Conservation (phyloP, 2,329 filamentous ascomycete genomes). For the Cytospora schulzeri region DNA sequence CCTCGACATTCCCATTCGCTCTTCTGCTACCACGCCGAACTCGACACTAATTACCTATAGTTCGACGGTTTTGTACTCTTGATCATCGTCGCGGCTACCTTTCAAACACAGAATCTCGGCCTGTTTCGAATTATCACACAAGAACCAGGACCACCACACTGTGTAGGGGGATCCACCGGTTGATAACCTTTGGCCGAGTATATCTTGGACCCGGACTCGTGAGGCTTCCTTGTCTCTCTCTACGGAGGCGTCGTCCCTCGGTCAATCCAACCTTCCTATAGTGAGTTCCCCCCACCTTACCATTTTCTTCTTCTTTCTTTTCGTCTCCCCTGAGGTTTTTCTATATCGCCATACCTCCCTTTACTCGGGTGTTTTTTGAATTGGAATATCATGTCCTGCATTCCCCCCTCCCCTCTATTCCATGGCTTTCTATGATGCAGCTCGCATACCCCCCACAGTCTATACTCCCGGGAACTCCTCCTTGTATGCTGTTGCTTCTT, state of each 20-base stretch:
- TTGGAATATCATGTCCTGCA: background rate
- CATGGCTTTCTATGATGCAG: background rate
- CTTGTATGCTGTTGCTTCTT: background rate
- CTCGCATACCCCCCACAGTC: background rate
- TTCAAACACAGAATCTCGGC: slow-evolving; percentile 1
- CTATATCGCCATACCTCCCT: too few relatives aligned
- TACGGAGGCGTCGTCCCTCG: background rate
- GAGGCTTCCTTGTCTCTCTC: background rate
- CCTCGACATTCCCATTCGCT: slow-evolving; percentile 2
- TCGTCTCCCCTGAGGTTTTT: too few relatives aligned
- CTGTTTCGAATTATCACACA: background rate
- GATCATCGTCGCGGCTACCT: background rate
- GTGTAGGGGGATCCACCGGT: background rate
- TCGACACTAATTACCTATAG: slow-evolving; percentile 4
- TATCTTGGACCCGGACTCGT: background rate
- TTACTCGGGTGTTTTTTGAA: background rate
- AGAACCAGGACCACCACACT: background rate
- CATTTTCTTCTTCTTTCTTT: background rate
- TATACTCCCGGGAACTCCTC: background rate
- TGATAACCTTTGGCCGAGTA: background rate
- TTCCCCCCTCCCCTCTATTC: background rate
- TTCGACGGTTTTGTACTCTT: background rate
- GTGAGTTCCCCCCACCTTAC: background rate
- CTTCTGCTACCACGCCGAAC: slow-evolving; percentile 1
- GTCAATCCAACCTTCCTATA: background rate